Conservation (phyloP, 2,329 filamentous ascomycete species). For the Colletotrichum chlorophyti region DNA sequence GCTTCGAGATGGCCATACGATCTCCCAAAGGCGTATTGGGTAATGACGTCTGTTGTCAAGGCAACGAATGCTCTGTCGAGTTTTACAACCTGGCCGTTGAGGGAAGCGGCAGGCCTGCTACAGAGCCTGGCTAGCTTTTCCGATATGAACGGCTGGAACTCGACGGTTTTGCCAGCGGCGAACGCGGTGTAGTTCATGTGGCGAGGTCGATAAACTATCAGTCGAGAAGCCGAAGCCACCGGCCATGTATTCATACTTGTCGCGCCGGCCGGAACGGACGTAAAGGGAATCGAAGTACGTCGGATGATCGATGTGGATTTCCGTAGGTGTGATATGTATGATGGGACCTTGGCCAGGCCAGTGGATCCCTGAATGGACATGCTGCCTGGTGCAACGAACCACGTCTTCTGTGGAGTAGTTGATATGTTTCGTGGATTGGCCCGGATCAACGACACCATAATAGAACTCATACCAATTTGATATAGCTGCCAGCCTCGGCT, state of each 20-base stretch:
- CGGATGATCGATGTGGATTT: slow-evolving; percentile 37
- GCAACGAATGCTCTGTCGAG: slow-evolving; percentile 36
- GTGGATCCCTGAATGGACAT: too few relatives aligned
- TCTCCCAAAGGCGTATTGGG: slow-evolving; percentile 44
- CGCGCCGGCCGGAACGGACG: slow-evolving; percentile 6
- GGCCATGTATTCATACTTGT: slow-evolving; percentile 17
- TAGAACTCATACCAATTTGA: slow-evolving; percentile 41
- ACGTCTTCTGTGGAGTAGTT: slow-evolving; percentile 42
- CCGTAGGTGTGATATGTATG: slow-evolving; percentile 43
- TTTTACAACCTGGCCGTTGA: slow-evolving; percentile 22
- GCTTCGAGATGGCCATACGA: slow-evolving; percentile 38
- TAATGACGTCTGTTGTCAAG: slow-evolving; percentile 44
- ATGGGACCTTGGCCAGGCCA: slow-evolving; percentile 37
- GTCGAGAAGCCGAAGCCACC: slow-evolving; percentile 18
- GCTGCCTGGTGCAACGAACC: too few relatives aligned
- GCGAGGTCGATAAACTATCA: slow-evolving; percentile 39
- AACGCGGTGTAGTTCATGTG: slow-evolving; percentile 41
- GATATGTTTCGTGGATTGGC: slow-evolving; percentile 38
- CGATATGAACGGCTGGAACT: slow-evolving; percentile 31
- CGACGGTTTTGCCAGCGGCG: neutral
- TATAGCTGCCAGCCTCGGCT: slow-evolving; percentile 39
- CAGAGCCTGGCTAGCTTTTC: slow-evolving; percentile 38
- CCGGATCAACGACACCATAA: slow-evolving; percentile 36
- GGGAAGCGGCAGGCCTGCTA: slow-evolving; percentile 32
- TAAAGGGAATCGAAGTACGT: slow-evolving; percentile 35